Base-by-base conservation (phyloP, 371 early-diverging fungal genomes). In the Mucor circinelloides region DNA sequence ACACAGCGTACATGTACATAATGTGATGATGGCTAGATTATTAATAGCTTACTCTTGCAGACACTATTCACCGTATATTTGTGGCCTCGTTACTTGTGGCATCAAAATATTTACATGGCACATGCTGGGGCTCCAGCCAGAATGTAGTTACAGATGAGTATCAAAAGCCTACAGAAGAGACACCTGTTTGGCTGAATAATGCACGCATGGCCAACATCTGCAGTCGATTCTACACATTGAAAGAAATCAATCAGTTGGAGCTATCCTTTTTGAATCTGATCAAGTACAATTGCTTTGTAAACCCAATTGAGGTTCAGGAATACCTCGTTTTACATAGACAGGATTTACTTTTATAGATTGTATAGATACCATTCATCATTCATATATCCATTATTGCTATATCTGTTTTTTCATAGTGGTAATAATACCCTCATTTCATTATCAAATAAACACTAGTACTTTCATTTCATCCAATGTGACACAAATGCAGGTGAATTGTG, bases 1-100 rank as follows among this genome's bases (percentile, higher is more conserved):
- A 36, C 36, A 36, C 13, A 17, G 21, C 21, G 48, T 10, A 30
- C 17, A 55, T 57, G 1, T 36, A 58, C 21, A 50, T 50, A 9
- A 10, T 19, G 21, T 25, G 50, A 50, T 50, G 25, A 50, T 23
- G 23, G 2, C 42, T 23, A 3, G 23, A 21, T 23, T 54, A 59
- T 19, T 30, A 19, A 56, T 30, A 42, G 32, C 23, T 32, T 25
- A 12, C 3, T 27, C 28, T 25, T 38, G 9, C 15, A 74, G 76
- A 76, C 48, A 76, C 76, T 5, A 73, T 88, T 10, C 86, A 90
- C 44, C 86, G 92, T 54, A 91, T 91, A 84, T 91, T 90, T 79
- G 73, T 91, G n/a, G 91, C 90, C 6, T 88, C 92, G 0, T 67
- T 91, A 30, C 77, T 91, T 21, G 75, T 88, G 19, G 92, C 92